These are phyloP conservation scores for Tetrahymena thermophila DNA, from an alignment of 73 alveolate species.

Conservation along the genomic window DNA sequence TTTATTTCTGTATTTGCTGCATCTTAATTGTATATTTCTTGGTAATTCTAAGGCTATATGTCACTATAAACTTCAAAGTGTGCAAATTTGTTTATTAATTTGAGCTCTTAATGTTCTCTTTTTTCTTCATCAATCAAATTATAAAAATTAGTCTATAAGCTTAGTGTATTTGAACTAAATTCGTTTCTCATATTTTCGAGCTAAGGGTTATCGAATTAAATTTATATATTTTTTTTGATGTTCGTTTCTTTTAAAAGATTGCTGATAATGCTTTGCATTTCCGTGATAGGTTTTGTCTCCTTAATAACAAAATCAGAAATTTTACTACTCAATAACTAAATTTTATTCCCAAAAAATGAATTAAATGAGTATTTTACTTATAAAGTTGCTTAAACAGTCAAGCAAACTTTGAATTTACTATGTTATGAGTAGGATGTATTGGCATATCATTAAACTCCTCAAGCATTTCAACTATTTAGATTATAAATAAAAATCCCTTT, in stretches of 20 bases:
- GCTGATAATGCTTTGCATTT: neutral
- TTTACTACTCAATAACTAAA: neutral
- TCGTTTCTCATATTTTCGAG: neutral
- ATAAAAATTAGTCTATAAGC: neutral
- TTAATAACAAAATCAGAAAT: neutral
- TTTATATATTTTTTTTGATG: neutral
- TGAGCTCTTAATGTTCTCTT: neutral
- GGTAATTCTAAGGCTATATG: neutral
- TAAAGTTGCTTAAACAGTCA: neutral
- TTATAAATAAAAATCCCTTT: neutral
- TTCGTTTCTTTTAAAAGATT: neutral
- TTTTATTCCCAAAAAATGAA: neutral
- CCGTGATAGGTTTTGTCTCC: neutral
- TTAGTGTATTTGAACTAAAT: neutral
- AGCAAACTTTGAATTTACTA: neutral
- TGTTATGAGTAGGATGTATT: neutral
- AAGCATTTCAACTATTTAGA: neutral
- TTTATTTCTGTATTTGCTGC: neutral
- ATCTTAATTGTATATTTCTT: neutral
- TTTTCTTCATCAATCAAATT: neutral
- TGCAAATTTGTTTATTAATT: neutral
- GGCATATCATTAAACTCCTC: neutral
- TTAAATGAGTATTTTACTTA: neutral
- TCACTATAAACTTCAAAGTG: neutral
- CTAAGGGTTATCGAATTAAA: neutral